A percentile compares a stretch with the other conserved stretches of the same genome.
Conservation (phyloP, 148 eudicot genomes). For the Fagopyrum esculentum region DNA sequence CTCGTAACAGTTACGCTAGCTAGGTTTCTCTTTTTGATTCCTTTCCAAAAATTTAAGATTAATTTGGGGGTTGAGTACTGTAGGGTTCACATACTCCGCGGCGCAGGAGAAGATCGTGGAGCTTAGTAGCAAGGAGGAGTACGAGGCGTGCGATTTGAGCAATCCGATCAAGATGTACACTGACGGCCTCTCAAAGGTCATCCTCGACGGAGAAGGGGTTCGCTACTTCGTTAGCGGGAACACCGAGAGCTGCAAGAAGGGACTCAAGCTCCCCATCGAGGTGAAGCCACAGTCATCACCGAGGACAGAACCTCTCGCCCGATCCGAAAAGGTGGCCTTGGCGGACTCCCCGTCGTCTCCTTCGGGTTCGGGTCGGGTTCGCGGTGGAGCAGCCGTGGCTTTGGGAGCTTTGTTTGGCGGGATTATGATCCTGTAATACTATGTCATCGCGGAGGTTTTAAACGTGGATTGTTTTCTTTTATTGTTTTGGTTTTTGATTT, state of each 20-base stretch:
- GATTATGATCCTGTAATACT: not conserved
- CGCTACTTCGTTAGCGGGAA: constrained; percentile 73
- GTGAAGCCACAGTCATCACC: constrained; percentile 34
- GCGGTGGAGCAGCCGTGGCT: not conserved
- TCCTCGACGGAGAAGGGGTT: constrained; percentile 46
- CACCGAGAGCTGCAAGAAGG: constrained; percentile 53
- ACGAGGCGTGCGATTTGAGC: constrained; percentile 51
- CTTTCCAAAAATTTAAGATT: not conserved
- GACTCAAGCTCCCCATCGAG: constrained; percentile 60
- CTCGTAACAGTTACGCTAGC: not conserved
- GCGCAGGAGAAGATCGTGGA: constrained; percentile 62
- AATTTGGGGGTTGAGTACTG: not conserved
- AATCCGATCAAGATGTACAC: constrained; percentile 72
- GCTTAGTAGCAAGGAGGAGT: constrained; percentile 50
- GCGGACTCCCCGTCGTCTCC: constrained; percentile 4
- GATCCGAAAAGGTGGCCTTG: not conserved
- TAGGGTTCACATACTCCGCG: constrained; percentile 70
- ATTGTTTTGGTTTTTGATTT: not conserved
- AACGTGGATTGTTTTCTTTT: not conserved
- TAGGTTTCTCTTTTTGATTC: not conserved
- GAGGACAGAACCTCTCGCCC: not conserved
- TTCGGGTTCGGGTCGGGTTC: not conserved
- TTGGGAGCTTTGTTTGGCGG: not conserved
- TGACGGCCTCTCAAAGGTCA: constrained; percentile 38
- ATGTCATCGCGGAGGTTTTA: not conserved